Evolutionary conservation across 148 eudicot species (phyloP).

Genomic region (Rheum nobile): DNA sequence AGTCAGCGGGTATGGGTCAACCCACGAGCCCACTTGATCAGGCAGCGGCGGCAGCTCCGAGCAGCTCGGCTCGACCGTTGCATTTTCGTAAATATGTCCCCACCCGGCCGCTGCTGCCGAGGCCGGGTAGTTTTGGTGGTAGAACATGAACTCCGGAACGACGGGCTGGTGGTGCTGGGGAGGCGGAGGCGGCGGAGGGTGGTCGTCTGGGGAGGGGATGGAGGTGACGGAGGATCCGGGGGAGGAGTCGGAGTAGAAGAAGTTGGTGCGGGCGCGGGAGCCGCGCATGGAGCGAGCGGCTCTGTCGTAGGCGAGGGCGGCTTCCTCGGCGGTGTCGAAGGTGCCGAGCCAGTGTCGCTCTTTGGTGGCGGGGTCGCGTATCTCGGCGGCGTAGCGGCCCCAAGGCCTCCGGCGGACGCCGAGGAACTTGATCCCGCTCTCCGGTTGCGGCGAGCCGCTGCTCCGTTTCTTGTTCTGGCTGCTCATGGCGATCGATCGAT

Average conservation of each 20-base stretch:
- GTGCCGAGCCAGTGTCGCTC: conserved; percentile 37
- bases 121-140: neutral
- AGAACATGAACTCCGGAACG: conserved; percentile 5
- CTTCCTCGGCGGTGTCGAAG: conserved; percentile 36
- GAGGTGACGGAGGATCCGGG: conserved; percentile 22
- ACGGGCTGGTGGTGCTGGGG: neutral
- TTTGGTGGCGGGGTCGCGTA: conserved; percentile 27
- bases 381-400: conserved; percentile 34
- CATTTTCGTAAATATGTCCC: neutral
- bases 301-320: conserved; percentile 28
- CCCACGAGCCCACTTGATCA: conserved; percentile 12
- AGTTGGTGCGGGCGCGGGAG: conserved; percentile 29
- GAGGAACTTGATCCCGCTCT: conserved; percentile 10
- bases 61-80: neutral
- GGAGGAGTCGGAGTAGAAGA: conserved; percentile 28
- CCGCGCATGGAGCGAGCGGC: conserved; percentile 31
- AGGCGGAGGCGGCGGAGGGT: neutral
- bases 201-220: conserved; percentile 18
- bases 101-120: neutral
- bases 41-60: conserved; percentile 17
- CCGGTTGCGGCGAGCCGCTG: neutral
- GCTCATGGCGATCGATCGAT: neutral
- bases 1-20: neutral
- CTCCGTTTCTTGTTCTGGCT: neutral
- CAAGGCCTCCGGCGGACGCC: conserved; percentile 31